Evolutionary conservation across 164 flowering plant genomes (phyloP).

Genomic region (Umbellularia californica): DNA sequence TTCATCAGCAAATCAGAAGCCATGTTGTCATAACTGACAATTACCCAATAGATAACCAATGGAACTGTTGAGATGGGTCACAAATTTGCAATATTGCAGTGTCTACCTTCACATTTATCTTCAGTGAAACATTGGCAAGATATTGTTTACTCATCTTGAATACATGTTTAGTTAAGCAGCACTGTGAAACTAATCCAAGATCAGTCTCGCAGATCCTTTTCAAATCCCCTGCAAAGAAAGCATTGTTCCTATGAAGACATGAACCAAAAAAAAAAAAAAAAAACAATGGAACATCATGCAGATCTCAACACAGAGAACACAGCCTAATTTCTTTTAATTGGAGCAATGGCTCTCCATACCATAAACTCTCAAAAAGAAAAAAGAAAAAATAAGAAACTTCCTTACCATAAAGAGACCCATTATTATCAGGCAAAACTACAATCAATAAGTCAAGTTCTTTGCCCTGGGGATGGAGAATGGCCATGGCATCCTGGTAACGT

Average conservation of each 20-base stretch:
- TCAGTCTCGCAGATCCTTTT: constrained; percentile 95
- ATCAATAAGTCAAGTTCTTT: constrained; percentile 73
- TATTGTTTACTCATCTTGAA: constrained; percentile 73
- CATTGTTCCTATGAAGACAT: background rate
- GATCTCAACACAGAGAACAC: background rate
- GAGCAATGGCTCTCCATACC: too few species aligned
- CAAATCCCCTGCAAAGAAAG: constrained; percentile 52
- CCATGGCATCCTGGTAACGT: constrained; percentile 66
- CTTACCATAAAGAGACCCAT: constrained; percentile 85
- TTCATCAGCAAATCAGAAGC: background rate
- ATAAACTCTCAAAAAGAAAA: too few species aligned
- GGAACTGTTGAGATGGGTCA: background rate
- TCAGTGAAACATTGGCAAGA: constrained; percentile 82
- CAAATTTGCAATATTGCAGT: background rate
- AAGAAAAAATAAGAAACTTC: background rate
- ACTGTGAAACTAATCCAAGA: constrained; percentile 87
- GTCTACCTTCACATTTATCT: constrained; percentile 72
- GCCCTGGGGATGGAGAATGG: constrained; percentile 44
- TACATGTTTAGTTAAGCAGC: constrained; percentile 82
- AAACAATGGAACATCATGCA: background rate
- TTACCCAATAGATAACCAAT: background rate
- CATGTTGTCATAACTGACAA: background rate
- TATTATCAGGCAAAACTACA: constrained; percentile 78
- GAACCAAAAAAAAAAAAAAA: background rate
- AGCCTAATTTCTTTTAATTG: background rate